A percentile compares a stretch with the other conserved stretches of the same genome.
phyloP scores from a whole-genome alignment of 2,329 filamentous ascomycete species.

The Diaporthe capsici region DNA sequence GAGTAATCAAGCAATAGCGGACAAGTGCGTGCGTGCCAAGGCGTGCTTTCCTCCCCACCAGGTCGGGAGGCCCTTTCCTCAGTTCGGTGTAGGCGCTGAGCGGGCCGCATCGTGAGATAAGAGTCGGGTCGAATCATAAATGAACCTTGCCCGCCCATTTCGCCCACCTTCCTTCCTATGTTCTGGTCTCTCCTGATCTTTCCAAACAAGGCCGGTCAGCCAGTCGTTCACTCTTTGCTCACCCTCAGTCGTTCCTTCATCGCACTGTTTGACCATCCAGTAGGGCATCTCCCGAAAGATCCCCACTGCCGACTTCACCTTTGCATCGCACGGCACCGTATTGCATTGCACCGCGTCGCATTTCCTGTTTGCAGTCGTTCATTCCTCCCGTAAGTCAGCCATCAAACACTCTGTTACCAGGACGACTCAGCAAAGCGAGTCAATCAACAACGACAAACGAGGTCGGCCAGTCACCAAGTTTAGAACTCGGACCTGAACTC shows the following conservation, averaged over 20 bases:
- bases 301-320: neutral
- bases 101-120: conserved; percentile 34
- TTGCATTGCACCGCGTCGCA: conserved; percentile 1
- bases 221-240: conserved; percentile 8
- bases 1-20: conserved; percentile 4
- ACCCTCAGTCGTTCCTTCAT: conserved; percentile 36
- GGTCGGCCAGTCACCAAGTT: neutral
- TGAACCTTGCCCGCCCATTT: conserved; percentile 18
- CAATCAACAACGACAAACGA: neutral
- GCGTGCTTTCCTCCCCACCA: conserved; percentile 6
- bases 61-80: conserved; percentile 30
- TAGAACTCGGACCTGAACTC: neutral
- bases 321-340: neutral
- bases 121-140: conserved; percentile 11
- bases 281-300: neutral
- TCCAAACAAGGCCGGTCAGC: conserved; percentile 13
- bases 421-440: neutral
- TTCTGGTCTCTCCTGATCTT: neutral
- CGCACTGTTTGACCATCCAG: conserved; percentile 2
- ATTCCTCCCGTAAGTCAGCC: conserved; percentile 2
- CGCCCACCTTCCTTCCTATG: neutral
- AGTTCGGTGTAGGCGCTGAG: conserved; percentile 8
- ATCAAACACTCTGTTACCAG: neutral
- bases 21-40: conserved; percentile 21
- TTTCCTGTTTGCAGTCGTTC: neutral